Conservation (phyloP, 2,329 filamentous ascomycete genomes). For the Colletotrichum higginsianum region DNA sequence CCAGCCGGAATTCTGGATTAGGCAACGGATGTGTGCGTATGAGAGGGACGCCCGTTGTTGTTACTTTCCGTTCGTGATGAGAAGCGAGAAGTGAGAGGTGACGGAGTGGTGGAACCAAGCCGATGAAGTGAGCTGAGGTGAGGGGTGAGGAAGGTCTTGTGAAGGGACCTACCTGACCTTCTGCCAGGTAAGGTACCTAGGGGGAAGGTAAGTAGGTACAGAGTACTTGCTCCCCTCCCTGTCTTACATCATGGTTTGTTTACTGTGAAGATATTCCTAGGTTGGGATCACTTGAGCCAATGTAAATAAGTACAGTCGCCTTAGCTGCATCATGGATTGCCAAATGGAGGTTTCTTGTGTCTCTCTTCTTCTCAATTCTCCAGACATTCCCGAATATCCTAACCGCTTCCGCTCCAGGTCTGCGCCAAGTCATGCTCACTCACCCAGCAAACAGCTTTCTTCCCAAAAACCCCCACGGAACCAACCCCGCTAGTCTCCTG, state of each 20-base stretch:
- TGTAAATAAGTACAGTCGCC: background rate
- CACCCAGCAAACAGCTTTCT: background rate
- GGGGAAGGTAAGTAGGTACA: too few relatives aligned
- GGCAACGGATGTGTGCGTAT: constrained; percentile 17
- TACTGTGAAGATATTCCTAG: background rate
- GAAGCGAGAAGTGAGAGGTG: constrained; percentile 25
- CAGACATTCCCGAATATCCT: background rate
- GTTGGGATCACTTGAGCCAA: background rate
- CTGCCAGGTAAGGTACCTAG: background rate
- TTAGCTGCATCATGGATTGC: background rate
- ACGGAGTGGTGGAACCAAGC: background rate
- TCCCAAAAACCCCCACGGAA: constrained; percentile 36
- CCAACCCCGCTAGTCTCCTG: constrained; percentile 29
- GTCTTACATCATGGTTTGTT: too few relatives aligned
- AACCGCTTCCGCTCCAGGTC: too few relatives aligned
- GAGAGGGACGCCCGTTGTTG: background rate
- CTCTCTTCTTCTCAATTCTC: background rate
- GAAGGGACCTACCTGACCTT: background rate
- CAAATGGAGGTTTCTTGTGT: background rate
- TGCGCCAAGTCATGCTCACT: background rate
- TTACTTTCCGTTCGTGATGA: constrained; percentile 24
- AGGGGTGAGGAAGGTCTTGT: background rate
- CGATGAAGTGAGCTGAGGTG: background rate
- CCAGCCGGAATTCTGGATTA: constrained; percentile 30
- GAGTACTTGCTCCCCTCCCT: too few relatives aligned